These are phyloP conservation scores for Sphenostylis stenocarpa DNA, from an alignment of 306 rosid species.

Conservation along the genomic window DNA sequence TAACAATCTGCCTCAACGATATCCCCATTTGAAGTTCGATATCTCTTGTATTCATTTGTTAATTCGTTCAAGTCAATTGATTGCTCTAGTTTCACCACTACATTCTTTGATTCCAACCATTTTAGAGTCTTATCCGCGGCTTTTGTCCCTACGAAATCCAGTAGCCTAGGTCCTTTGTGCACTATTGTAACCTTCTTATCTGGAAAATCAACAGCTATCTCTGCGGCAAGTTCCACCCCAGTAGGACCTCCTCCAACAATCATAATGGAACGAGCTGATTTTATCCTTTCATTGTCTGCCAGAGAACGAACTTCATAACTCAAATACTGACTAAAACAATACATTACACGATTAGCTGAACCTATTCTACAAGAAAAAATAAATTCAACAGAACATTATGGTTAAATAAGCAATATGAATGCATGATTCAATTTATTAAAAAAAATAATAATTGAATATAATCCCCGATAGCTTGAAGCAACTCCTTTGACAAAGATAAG, in stretches of 20 bases:
- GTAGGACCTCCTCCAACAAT: conserved; percentile 91
- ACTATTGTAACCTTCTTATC: conserved; percentile 65
- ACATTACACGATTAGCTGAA: conserved; percentile 2
- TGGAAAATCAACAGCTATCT: conserved; percentile 69
- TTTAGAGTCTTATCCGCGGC: conserved; percentile 57
- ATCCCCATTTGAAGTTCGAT: conserved; percentile 60
- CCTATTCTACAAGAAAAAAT: background rate
- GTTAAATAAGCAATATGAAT: background rate
- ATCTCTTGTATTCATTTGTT: conserved; percentile 39
- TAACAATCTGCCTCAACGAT: conserved; percentile 63
- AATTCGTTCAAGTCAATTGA: conserved; percentile 36
- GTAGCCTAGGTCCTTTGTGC: conserved; percentile 66
- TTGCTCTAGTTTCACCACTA: conserved; percentile 63
- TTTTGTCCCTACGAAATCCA: conserved; percentile 75
- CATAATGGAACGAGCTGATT: conserved; percentile 63
- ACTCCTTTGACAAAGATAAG: background rate
- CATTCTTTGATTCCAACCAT: conserved; percentile 63
- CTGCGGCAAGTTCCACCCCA: conserved; percentile 89
- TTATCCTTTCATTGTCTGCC: conserved; percentile 63
- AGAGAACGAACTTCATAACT: conserved; percentile 32
- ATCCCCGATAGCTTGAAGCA: conserved; percentile 14
- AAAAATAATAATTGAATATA: background rate
- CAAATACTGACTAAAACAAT: conserved; percentile 2
- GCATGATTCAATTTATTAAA: conserved; percentile 12
- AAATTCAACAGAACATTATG: background rate